phyloP scores from a whole-genome alignment of 306 rosid species.

The Alnus rubra region DNA sequence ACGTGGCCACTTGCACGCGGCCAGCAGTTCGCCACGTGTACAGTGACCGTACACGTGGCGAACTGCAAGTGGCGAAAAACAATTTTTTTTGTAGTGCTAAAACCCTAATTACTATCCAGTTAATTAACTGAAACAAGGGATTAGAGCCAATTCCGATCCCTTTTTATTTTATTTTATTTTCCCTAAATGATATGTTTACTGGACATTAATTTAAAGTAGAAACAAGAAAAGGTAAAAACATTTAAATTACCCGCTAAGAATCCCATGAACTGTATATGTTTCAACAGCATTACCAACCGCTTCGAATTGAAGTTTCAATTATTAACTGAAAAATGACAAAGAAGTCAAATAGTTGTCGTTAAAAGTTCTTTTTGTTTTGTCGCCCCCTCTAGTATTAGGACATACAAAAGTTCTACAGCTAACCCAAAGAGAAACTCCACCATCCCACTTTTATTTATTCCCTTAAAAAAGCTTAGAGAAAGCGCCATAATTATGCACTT shows the following conservation, averaged over 20 bases:
- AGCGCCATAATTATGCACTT: constrained; percentile 63
- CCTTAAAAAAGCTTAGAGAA: constrained; percentile 48
- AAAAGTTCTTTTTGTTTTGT: constrained; percentile 44
- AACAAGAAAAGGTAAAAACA: background rate
- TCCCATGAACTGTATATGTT: background rate
- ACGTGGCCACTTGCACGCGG: too few relatives aligned
- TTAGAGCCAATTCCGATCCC: too few relatives aligned
- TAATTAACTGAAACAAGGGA: too few relatives aligned
- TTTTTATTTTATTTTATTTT: too few relatives aligned
- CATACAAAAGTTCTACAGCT: constrained; percentile 48
- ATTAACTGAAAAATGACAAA: constrained; percentile 52
- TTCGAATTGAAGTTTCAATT: background rate
- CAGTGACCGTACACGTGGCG: too few relatives aligned
- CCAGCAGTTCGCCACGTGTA: too few relatives aligned
- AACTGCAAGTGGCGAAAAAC: too few relatives aligned
- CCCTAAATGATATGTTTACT: background rate
- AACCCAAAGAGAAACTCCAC: constrained; percentile 39
- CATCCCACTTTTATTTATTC: constrained; percentile 38
- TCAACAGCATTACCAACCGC: background rate
- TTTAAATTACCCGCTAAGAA: background rate
- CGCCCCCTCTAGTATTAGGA: constrained; percentile 23
- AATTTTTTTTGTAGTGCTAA: too few relatives aligned
- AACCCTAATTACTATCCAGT: too few relatives aligned
- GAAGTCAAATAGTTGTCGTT: constrained; percentile 49
- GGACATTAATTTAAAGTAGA: background rate